A percentile compares a stretch with the other conserved stretches of the same genome.
phyloP scores from a whole-genome alignment of 768 basidiomycete species.

The Peribolospora kevripleyi region DNA sequence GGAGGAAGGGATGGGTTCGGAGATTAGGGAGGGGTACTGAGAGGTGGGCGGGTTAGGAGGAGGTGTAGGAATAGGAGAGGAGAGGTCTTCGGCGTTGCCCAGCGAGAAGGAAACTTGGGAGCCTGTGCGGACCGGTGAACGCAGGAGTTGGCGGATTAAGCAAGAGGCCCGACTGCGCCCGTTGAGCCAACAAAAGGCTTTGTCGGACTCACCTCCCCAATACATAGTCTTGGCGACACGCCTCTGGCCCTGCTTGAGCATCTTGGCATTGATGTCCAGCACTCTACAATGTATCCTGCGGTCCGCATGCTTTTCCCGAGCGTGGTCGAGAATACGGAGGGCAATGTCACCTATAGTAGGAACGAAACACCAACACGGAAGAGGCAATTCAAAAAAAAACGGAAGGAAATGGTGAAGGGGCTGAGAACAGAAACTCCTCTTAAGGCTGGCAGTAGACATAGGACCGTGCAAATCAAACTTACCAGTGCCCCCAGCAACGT shows the following conservation, averaged over 20 bases:
- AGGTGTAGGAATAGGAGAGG: conserved; percentile 8
- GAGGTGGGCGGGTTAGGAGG: background rate
- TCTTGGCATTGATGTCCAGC: conserved; percentile 82
- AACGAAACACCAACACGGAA: too few relatives aligned
- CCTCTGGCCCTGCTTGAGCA: conserved; percentile 75
- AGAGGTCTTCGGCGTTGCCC: background rate
- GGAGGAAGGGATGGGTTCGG: conserved; percentile 47
- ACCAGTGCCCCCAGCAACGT: conserved; percentile 85
- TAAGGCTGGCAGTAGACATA: background rate
- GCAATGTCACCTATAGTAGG: conserved; percentile 51
- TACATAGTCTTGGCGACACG: conserved; percentile 96
- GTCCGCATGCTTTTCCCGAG: conserved; percentile 66
- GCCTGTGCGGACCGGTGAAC: too few relatives aligned
- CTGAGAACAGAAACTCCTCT: too few relatives aligned
- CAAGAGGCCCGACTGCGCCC: background rate
- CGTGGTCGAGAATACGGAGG: conserved; percentile 69
- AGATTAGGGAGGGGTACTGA: conserved; percentile 56
- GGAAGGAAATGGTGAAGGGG: too few relatives aligned
- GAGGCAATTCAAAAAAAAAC: too few relatives aligned
- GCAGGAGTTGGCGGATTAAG: background rate
- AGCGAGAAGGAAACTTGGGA: background rate
- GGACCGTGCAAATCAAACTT: background rate
- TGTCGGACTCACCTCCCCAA: conserved; percentile 50
- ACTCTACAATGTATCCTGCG: conserved; percentile 70
- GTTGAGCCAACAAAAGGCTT: too few relatives aligned